Conservation (phyloP, 306 rosid genomes). For the Rosa rugosa region DNA sequence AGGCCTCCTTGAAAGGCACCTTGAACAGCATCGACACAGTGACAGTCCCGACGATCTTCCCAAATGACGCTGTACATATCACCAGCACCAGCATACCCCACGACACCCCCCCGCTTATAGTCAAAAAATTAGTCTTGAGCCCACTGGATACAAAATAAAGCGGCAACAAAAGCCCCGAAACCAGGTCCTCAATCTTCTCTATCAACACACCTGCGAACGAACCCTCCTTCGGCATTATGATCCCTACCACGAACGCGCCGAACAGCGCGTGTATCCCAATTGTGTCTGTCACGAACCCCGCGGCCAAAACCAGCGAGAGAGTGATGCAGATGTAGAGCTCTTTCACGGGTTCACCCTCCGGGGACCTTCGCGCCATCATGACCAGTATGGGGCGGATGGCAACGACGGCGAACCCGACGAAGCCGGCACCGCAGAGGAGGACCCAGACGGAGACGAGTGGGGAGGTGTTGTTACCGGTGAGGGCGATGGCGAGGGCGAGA, state of each 20-base stretch:
- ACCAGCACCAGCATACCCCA: conserved; percentile 61
- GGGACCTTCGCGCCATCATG: conserved; percentile 54
- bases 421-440: conserved; percentile 41
- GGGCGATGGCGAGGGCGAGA: conserved; percentile 70
- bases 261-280: conserved; percentile 79
- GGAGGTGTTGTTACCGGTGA: conserved; percentile 48
- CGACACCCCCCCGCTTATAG: conserved; percentile 58
- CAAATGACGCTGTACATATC: conserved; percentile 63
- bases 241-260: conserved; percentile 69
- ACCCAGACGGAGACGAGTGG: conserved; percentile 60
- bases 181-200: conserved; percentile 67
- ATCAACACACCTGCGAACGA: conserved; percentile 59
- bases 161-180: conserved; percentile 59
- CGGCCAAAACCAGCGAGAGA: conserved; percentile 53
- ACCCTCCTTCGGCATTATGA: conserved; percentile 67
- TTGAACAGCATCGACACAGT: conserved; percentile 33
- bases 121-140: conserved; percentile 63
- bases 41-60: conserved; percentile 62
- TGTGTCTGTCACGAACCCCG: conserved; percentile 54
- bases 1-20: conserved; percentile 55
- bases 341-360: conserved; percentile 66
- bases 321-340: conserved; percentile 63
- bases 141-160: conserved; percentile 75
- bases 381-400: conserved; percentile 43
- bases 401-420: conserved; percentile 35